Evolutionary conservation across 306 rosid genomes (phyloP), one percentile per base, ranked within the genome.

Genomic region (Malus sylvestris): DNA sequence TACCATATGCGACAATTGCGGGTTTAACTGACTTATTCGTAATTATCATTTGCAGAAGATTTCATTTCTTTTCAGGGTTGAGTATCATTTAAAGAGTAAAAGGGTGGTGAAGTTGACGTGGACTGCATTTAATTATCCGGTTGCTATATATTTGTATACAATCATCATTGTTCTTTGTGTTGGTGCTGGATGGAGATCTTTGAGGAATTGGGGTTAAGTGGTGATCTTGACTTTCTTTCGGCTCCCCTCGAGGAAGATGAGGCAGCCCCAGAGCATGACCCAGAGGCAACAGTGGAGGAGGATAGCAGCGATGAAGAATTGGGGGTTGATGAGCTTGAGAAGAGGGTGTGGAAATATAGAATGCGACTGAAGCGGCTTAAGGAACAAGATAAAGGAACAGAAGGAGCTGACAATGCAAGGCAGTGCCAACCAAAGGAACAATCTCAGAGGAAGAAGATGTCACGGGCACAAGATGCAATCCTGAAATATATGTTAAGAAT

Each of bases 361-460:
- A 80, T 93, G 86, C 91, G 81, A 27, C 81, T 67, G 51, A 93
- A 84, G 76, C 72, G 91, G 20, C 77, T 84, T 27, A 93, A 86
- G 73, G 98, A 91, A 53, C 95, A 89, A 70, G 79, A 18, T 25
- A 86, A 85, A 70, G 78, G 84, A 12, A 90, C 85, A 84, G 96
- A 89, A 68, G 96, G 90, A 42, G 65, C 70, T 35, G 93, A 86
- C 67, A 78, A 72, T 0, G 95, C 88, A 4, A 91, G 80, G 76
- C 90, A 88, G 74, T 82, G 90, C 12, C 98, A 93, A 45, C 86
- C 96, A 14, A 93, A 89, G 38, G 98, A 91, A 27, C 95, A 93
- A 71, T 96, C 97, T 1, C 83, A 96, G 86, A 88, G 97, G 89
- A 93, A 91, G 74, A 93, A 91, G 87, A 93, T 93, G 97, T 89